Base-by-base conservation (phyloP, 305 asterid genomes). In the Euphrasia arctica region DNA sequence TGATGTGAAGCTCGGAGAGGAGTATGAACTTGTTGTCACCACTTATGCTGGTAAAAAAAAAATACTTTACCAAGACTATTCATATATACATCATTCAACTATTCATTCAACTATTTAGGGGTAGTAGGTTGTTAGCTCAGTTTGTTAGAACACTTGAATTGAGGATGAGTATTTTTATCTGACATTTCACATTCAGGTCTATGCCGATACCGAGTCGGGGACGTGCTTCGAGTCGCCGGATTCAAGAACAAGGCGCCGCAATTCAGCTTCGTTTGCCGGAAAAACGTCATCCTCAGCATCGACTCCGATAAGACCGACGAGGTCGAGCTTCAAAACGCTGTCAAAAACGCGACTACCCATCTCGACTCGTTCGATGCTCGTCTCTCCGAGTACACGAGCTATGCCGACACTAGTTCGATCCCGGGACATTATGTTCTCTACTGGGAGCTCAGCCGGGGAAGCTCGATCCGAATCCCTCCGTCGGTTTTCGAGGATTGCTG, bases 191-290 rank as follows among this genome's bases (percentile, higher is more conserved):
- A 3, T 62, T 12, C 79, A 84, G 97, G 98, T 15, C 82, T 88
- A 0, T 91, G 86, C 62, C 78, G 96, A 1, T 91, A 91, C 75
- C 65, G 95, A 54, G 98, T 91, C 1, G 98, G 98, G 10, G 98
- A 91, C 48, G 82, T 91, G 11, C 90, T 91, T 0, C 82, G 84
- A 0, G 98, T 91, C 10, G 88, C 96, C 2, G 98, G 96, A 34
- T 91, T 88, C 86, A 88, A 91, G 79, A 88, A 88, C 89, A 88
- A 80, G 1, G 93, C 94, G 4, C 98, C 98, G 0, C 96, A 91
- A 48, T 91, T 91, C 88, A 84, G 78, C 84, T 91, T 91, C 81
- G 61, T 91, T 1, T 86, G 98, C 73, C 58, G 97, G 61, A 88
- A 88, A 34, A 90, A 90, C 42, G 97, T 90, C 0, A 88, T 85